Conservation (phyloP, 2,329 filamentous ascomycete genomes). For the Rutstroemia sydowiana region DNA sequence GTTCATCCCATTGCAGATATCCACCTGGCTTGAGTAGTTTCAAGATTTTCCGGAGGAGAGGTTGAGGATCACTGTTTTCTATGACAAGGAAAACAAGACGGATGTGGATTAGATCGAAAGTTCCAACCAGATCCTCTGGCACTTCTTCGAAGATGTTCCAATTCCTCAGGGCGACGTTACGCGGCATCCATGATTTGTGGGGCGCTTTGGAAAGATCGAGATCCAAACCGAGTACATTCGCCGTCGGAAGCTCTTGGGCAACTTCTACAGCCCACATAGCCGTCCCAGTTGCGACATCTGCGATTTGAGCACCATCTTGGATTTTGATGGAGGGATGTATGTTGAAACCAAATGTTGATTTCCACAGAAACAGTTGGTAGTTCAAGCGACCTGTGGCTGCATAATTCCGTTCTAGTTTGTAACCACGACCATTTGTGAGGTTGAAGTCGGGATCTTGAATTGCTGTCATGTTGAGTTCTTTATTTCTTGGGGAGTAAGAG, state of each 20-base stretch:
- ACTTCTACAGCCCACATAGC: not conserved
- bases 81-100: not conserved
- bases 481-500: no score
- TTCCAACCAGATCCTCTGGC: not conserved
- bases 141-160: not conserved
- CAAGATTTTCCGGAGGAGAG: not conserved
- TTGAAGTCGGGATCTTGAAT: not conserved
- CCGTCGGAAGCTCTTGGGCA: not conserved
- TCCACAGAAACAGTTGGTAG: not conserved
- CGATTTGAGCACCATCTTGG: not conserved
- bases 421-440: not conserved
- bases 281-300: not conserved
- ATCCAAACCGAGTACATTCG: not conserved
- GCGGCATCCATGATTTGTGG: not conserved
- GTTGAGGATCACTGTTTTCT: not conserved
- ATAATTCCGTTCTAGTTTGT: not conserved
- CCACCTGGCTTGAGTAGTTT: constrained; percentile 3
- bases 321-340: not conserved
- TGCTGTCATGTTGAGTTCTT: not conserved
- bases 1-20: constrained; percentile 1
- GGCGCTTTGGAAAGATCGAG: not conserved
- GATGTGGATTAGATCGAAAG: not conserved
- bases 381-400: not conserved
- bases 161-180: not conserved
- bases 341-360: not conserved